Percentiles rank a stretch among this genome's conserved stretches.
These are phyloP conservation scores for Chlamydomonas sphaeroides DNA, from an alignment of 139 green algal species.

Conservation along the genomic window DNA sequence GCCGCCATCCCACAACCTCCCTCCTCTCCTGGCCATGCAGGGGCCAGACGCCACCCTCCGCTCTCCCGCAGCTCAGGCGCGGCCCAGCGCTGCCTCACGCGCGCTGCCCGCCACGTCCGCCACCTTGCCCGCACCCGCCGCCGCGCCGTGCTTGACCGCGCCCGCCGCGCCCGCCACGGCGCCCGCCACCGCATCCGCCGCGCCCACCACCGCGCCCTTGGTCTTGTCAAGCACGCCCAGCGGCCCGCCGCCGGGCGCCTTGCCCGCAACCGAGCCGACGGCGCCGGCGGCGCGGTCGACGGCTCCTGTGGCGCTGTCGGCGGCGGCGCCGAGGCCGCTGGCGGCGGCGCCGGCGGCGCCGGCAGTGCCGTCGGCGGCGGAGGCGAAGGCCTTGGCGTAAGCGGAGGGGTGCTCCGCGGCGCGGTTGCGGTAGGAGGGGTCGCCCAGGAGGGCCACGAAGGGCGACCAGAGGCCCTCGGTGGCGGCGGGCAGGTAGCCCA, in stretches of 20 bases:
- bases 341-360: background rate
- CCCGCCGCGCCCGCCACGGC: background rate
- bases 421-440: slow-evolving; percentile 11
- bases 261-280: background rate
- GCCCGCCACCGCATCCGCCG: background rate
- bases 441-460: background rate
- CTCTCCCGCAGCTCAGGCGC: no score
- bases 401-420: background rate
- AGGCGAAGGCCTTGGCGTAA: background rate
- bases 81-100: background rate
- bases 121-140: background rate
- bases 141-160: background rate
- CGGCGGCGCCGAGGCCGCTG: background rate
- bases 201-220: background rate
- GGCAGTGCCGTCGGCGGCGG: background rate
- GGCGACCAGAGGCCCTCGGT: slow-evolving; percentile 19
- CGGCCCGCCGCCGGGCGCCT: background rate
- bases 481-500: slow-evolving; percentile 23
- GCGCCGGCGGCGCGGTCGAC: background rate
- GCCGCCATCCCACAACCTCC: no score
- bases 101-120: background rate
- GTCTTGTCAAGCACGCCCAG: background rate
- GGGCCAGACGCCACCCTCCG: no score
- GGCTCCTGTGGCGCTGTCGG: background rate
- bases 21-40: no score